Evolutionary conservation across 2,329 filamentous ascomycete genomes (phyloP).

Genomic region (Corinectria fuckeliana): DNA sequence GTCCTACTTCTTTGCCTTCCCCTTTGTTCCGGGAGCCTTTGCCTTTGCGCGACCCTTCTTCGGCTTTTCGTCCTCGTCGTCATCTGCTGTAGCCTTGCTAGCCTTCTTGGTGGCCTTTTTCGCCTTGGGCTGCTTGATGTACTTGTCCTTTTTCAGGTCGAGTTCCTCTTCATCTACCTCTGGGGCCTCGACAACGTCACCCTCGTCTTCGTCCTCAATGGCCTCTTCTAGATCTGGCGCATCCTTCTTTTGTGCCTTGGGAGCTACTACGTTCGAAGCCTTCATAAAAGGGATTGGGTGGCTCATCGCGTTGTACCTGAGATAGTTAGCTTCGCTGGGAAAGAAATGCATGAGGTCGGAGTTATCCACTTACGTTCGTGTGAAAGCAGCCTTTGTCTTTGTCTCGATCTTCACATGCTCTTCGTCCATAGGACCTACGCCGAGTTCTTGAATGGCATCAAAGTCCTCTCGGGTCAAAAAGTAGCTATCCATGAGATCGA

Average conservation of each 20-base stretch:
- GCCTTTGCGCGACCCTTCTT: constrained; percentile 55
- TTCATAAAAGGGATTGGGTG: constrained; percentile 98
- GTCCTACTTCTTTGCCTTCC: constrained; percentile 55
- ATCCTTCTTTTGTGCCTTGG: constrained; percentile 75
- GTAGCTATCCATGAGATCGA: constrained; percentile 96
- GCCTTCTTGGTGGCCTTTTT: constrained; percentile 59
- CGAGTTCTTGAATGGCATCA: constrained; percentile 89
- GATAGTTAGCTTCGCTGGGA: constrained; percentile 19
- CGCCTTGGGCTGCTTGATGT: constrained; percentile 87
- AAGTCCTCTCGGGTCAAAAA: constrained; percentile 95
- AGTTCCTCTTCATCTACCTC: constrained; percentile 72
- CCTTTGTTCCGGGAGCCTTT: constrained; percentile 50
- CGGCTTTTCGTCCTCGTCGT: constrained; percentile 58
- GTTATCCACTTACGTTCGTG: constrained; percentile 72
- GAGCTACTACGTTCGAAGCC: constrained; percentile 75
- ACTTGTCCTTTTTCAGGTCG: constrained; percentile 95
- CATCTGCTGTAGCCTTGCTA: constrained; percentile 55
- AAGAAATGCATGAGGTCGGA: background rate
- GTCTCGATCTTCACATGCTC: constrained; percentile 78
- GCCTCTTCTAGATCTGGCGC: constrained; percentile 95
- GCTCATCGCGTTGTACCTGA: constrained; percentile 81
- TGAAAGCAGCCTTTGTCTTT: constrained; percentile 89
- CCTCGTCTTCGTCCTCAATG: constrained; percentile 87
- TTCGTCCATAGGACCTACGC: constrained; percentile 83
- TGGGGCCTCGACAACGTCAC: constrained; percentile 62